A percentile compares a stretch with the other conserved stretches of the same genome.
phyloP scores from a whole-genome alignment of 768 basidiomycete species.

The Phylloporus sp. region DNA sequence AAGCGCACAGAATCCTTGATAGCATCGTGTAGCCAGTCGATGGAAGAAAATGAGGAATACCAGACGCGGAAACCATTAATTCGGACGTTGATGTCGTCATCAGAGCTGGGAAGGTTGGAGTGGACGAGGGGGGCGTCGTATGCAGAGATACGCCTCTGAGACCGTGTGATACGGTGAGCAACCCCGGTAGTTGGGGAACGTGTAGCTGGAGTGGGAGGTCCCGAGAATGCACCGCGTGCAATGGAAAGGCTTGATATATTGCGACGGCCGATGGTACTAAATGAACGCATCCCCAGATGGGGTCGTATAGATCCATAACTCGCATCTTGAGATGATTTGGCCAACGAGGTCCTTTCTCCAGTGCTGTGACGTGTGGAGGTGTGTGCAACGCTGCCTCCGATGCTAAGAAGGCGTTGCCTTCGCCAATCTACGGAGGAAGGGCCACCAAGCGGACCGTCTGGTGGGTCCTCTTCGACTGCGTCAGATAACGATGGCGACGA shows the following conservation, averaged over 20 bases:
- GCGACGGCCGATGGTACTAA: constrained; percentile 31
- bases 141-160: constrained; percentile 64
- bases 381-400: constrained; percentile 33
- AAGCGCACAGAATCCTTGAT: constrained; percentile 90
- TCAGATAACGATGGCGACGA: constrained; percentile 18
- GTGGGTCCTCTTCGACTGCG: constrained; percentile 9
- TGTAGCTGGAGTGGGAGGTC: constrained; percentile 31
- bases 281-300: constrained; percentile 23
- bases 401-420: constrained; percentile 53
- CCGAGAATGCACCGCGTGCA: constrained; percentile 33
- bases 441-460: constrained; percentile 37
- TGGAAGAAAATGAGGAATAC: constrained; percentile 86
- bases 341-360: constrained; percentile 35
- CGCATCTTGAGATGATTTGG: constrained; percentile 21
- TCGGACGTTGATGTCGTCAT: constrained; percentile 52
- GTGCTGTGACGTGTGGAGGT: constrained; percentile 3
- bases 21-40: constrained; percentile 96
- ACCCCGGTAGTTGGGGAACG: constrained; percentile 31
- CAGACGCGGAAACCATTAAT: constrained; percentile 81
- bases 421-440: constrained; percentile 59
- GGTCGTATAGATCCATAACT: constrained; percentile 56
- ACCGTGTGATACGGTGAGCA: constrained; percentile 33
- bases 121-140: constrained; percentile 52
- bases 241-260: constrained; percentile 31
- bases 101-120: constrained; percentile 31